Evolutionary conservation across 441 rosid genomes (phyloP).

Genomic region (Bruguiera hainesii): DNA sequence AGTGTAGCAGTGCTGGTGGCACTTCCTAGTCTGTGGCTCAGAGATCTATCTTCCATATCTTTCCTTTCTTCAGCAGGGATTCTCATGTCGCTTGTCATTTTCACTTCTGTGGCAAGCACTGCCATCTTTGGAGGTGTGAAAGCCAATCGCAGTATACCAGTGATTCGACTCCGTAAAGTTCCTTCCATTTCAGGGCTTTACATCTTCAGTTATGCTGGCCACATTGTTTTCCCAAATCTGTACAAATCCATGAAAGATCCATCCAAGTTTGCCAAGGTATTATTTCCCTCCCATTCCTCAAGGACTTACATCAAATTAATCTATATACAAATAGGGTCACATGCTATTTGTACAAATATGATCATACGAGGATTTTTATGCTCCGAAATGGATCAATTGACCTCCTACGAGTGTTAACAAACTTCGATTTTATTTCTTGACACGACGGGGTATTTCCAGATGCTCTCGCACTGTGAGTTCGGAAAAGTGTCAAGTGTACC

Average conservation of each 20-base stretch:
- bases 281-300: neutral
- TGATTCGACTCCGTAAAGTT: conserved; percentile 39
- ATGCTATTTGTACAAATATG: no score
- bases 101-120: conserved; percentile 47
- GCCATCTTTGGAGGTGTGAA: conserved; percentile 45
- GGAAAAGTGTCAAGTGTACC: no score
- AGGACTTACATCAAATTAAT: no score
- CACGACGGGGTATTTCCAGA: no score
- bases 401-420: no score
- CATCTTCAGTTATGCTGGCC: conserved; percentile 62
- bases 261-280: conserved; percentile 67
- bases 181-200: conserved; percentile 69
- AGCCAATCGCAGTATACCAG: conserved; percentile 40
- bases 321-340: no score
- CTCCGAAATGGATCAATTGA: no score
- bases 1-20: conserved; percentile 50
- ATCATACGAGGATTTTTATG: no score
- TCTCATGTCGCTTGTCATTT: conserved; percentile 62
- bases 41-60: conserved; percentile 62
- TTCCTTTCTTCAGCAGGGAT: conserved; percentile 65
- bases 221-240: conserved; percentile 69
- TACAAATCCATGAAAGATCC: conserved; percentile 76
- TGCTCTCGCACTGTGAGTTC: no score
- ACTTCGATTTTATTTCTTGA: no score
- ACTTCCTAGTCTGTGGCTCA: conserved; percentile 71